Conservation (phyloP, 176 grass and related monocot genomes). For the Eragrostis curvula region DNA sequence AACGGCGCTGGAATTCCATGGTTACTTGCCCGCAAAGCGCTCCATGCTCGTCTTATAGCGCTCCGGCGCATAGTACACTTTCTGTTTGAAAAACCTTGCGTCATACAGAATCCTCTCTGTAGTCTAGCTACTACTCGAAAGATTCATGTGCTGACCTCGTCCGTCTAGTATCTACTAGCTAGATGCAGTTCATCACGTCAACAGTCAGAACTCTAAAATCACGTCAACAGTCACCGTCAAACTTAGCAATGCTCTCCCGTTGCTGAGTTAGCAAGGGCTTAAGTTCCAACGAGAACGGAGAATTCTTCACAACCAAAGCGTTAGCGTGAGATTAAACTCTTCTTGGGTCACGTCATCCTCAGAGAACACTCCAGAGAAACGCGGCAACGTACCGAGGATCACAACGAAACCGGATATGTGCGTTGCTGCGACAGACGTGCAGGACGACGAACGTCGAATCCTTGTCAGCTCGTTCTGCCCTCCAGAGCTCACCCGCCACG, state of each 20-base stretch:
- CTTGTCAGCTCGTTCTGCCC: no score
- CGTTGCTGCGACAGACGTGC: neutral
- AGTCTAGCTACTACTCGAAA: no score
- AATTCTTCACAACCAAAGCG: no score
- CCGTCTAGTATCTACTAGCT: neutral
- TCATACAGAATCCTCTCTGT: no score
- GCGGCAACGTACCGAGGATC: no score
- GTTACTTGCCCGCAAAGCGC: neutral
- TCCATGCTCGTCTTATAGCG: neutral
- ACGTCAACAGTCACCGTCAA: neutral
- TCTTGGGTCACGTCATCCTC: neutral
- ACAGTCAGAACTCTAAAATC: no score
- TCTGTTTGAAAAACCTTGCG: neutral
- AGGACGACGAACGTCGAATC: neutral
- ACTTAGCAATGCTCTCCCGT: neutral
- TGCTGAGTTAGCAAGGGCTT: neutral
- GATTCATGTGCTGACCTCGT: neutral
- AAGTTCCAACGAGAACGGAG: neutral
- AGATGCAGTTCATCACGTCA: neutral
- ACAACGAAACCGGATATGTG: neutral
- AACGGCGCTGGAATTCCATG: constrained; percentile 28
- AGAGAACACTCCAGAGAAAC: neutral
- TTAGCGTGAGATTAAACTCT: no score
- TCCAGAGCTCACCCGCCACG: neutral
- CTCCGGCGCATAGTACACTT: neutral